Evolutionary conservation across 208 protist species (phyloP).

Genomic region (Borovskyia barvae): DNA sequence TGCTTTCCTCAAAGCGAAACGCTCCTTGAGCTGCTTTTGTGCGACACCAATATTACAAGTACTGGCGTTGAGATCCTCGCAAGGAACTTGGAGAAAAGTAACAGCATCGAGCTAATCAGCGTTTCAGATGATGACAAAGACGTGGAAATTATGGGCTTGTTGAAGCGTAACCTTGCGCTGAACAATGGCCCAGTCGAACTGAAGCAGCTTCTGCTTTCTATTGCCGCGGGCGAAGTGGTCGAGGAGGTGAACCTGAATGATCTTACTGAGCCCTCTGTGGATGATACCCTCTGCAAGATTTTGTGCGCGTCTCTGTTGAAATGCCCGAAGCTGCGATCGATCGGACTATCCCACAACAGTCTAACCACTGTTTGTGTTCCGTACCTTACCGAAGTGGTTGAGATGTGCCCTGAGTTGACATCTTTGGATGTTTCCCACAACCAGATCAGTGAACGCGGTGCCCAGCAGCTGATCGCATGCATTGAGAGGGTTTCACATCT

Average conservation of each 20-base stretch:
- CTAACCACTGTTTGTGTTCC: slow-evolving; percentile 55
- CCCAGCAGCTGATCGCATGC: slow-evolving; percentile 35
- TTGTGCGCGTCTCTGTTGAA: slow-evolving; percentile 48
- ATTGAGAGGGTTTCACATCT: slow-evolving; percentile 48
- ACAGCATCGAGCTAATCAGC: slow-evolving; percentile 34
- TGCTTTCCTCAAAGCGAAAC: slow-evolving; percentile 57
- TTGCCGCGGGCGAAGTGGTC: slow-evolving; percentile 52
- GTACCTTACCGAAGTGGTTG: slow-evolving; percentile 61
- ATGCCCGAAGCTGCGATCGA: slow-evolving; percentile 38
- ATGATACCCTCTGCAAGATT: slow-evolving; percentile 58
- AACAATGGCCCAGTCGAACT: slow-evolving; percentile 64
- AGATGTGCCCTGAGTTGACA: slow-evolving; percentile 39
- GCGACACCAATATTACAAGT: slow-evolving; percentile 59
- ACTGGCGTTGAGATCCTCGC: slow-evolving; percentile 43
- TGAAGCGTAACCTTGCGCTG: slow-evolving; percentile 60
- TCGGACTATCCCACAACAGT: slow-evolving; percentile 69
- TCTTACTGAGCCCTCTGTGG: slow-evolving; percentile 30
- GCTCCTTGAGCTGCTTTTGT: slow-evolving; percentile 45
- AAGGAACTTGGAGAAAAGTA: slow-evolving; percentile 58
- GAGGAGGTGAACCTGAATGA: slow-evolving; percentile 52
- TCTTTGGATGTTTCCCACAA: slow-evolving; percentile 75
- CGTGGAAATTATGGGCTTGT: slow-evolving; percentile 8
- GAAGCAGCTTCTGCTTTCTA: slow-evolving; percentile 49
- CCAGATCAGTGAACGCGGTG: slow-evolving; percentile 63
- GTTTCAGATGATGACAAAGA: slow-evolving; percentile 21